A percentile compares a stretch with the other conserved stretches of the same genome.
Conservation (phyloP, 495 filamentous ascomycete genomes). For the Annulohypoxylon bovei region DNA sequence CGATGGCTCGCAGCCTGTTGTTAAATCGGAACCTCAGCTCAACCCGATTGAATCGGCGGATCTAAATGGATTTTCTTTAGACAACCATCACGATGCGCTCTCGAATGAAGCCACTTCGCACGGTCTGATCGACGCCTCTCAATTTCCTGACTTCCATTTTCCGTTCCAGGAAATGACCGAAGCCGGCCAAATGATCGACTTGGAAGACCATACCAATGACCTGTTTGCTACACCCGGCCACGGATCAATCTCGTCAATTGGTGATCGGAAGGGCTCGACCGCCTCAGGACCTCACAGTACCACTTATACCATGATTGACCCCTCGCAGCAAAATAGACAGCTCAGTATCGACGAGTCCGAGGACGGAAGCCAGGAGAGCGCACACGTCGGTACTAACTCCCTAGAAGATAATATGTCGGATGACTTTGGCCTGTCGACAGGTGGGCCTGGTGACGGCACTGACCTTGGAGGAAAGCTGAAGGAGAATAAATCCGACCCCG, state of each 20-base stretch:
- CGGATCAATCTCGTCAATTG: constrained; percentile 52
- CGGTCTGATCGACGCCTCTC: constrained; percentile 46
- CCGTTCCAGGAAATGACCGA: constrained; percentile 53
- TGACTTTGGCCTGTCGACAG: constrained; percentile 61
- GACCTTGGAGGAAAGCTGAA: constrained; percentile 61
- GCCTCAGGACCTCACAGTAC: constrained; percentile 42
- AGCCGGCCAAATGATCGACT: constrained; percentile 52
- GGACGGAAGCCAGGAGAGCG: constrained; percentile 59
- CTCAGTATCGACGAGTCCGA: constrained; percentile 57
- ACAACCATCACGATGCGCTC: constrained; percentile 43
- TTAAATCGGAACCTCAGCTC: constrained; percentile 40
- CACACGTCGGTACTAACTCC: constrained; percentile 54
- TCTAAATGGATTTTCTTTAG: constrained; percentile 47
- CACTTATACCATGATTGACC: constrained; percentile 32
- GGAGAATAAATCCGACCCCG: constrained; percentile 66
- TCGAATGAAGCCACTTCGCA: constrained; percentile 36
- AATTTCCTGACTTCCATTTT: constrained; percentile 60
- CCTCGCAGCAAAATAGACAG: constrained; percentile 39
- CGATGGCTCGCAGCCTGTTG: constrained; percentile 42
- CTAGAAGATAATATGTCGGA: constrained; percentile 62
- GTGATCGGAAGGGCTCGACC: constrained; percentile 53
- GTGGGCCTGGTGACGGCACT: constrained; percentile 57
- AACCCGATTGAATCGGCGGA: constrained; percentile 39
- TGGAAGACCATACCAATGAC: constrained; percentile 56
- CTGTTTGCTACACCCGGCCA: constrained; percentile 50